Base-by-base conservation (phyloP, 495 filamentous ascomycete species). In the Penicillium egyptiacum region DNA sequence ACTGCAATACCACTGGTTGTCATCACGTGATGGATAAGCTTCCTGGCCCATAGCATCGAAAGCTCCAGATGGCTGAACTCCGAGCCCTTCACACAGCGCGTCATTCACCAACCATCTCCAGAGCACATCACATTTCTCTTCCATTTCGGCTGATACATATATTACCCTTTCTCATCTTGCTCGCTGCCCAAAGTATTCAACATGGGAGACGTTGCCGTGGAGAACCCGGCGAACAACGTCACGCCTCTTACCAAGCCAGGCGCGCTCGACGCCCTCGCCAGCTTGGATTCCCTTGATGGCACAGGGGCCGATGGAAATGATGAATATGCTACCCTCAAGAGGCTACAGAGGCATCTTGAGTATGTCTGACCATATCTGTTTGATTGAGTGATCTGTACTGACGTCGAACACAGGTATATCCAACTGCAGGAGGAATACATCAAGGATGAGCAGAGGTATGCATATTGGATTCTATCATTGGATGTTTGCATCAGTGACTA, bases 401-500 rank as follows among this genome's bases (percentile, higher is more conserved):
- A 81, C 69, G 23, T 48, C 56, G 40, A 48, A 46, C 39, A 35
- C 44, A 91, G 88, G 71, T 96, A 96, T 75, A 97, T 98, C 70
- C 88, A 96, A 71, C 83, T 98, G 61, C 94, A 98, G 76, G 94
- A 98, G 77, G 95, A 98, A 72, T 98, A 98, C 78, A 98, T 98
- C 83, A 98, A 98, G 79, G 95, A 98, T 83, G 94, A 98, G 81
- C 94, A 98, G 75, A 86, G 92, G 90, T 89, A 83, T 46, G 52
- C 20, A 19, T 25, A 40, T 12, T 33, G 12, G 11, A 46, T 33
- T 3, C 11, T 45, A 0, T 23, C 11, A 10, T 5, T 19, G 10
- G 14, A 23, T 11, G 7, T 17, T 17, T 10, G 11, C 3, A 44
- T 33, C 31, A 35, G 53, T 66, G 35, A 49, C 55, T 58, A 64